phyloP scores from a whole-genome alignment of 2,329 filamentous ascomycete species.

The Fusarium graminum region DNA sequence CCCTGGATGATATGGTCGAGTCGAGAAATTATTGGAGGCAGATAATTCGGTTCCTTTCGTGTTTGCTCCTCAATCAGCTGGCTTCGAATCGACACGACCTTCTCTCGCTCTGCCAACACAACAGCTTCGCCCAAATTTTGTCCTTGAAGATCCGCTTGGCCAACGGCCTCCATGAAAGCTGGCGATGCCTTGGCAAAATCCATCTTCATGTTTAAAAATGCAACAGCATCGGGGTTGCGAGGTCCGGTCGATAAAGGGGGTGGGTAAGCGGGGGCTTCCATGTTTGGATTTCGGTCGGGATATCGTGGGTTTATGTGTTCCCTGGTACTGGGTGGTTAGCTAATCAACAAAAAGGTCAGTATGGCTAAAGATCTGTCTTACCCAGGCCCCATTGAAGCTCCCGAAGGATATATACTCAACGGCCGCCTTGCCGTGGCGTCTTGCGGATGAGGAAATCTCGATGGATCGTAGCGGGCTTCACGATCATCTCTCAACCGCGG shows the following conservation, averaged over 20 bases:
- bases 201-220: constrained; percentile 70
- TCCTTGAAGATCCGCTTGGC: constrained; percentile 61
- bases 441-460: constrained; percentile 60
- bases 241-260: constrained; percentile 58
- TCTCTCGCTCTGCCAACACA: constrained; percentile 64
- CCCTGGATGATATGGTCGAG: constrained; percentile 68
- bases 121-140: constrained; percentile 69
- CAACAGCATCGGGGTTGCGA: constrained; percentile 64
- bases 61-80: constrained; percentile 69
- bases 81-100: constrained; percentile 63
- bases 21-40: constrained; percentile 72
- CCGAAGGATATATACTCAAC: constrained; percentile 63
- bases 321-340: constrained; percentile 64
- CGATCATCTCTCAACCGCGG: constrained; percentile 81
- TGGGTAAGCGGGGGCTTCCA: constrained; percentile 65
- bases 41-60: constrained; percentile 70
- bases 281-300: constrained; percentile 62
- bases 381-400: constrained; percentile 57
- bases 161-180: constrained; percentile 68
- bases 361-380: constrained; percentile 63
- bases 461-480: constrained; percentile 68
- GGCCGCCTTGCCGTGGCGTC: constrained; percentile 64
- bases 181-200: constrained; percentile 69
- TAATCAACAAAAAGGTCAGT: constrained; percentile 63
- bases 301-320: constrained; percentile 64